phyloP scores from a whole-genome alignment of 2,329 filamentous ascomycete genomes.

The Ascochyta viciae-villosae region DNA sequence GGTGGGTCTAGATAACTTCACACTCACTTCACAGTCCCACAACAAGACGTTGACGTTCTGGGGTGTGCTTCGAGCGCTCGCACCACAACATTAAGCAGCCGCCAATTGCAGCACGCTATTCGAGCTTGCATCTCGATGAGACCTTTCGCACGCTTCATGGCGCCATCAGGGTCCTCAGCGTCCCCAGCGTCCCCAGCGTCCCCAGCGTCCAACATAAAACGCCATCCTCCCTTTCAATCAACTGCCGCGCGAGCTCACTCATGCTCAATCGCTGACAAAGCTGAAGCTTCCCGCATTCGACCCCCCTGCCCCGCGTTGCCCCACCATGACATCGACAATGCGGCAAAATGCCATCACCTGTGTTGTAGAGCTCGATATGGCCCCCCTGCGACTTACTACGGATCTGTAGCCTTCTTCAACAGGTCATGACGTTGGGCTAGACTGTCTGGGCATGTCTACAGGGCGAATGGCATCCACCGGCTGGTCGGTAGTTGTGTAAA shows the following conservation, averaged over 20 bases:
- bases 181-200: conserved; percentile 1
- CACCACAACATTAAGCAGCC: background rate
- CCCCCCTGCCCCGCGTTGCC: conserved; percentile 20
- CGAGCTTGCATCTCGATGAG: background rate
- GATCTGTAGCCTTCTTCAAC: conserved; percentile 28
- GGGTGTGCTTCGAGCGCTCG: background rate
- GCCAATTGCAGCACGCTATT: background rate
- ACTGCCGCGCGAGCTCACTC: background rate
- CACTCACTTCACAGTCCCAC: background rate
- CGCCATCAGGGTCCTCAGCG: conserved; percentile 29
- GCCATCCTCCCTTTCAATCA: background rate
- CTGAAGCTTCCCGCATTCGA: conserved; percentile 4
- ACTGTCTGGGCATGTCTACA: conserved; percentile 35
- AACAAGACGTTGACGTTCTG: background rate
- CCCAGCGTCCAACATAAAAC: conserved; percentile 19
- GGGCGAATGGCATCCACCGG: conserved; percentile 26
- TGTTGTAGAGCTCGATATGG: conserved; percentile 22
- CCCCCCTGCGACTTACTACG: conserved; percentile 18
- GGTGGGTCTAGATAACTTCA: conserved; percentile 4
- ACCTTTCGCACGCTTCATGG: background rate
- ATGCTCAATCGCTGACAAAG: conserved; percentile 16
- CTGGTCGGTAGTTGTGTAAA: conserved; percentile 30
- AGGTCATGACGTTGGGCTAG: conserved; percentile 41
- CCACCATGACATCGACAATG: conserved; percentile 37
- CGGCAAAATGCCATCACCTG: conserved; percentile 21